Evolutionary conservation across 2,329 filamentous ascomycete genomes (phyloP), one percentile per base, ranked within the genome.

Genomic region (Aspergillus ruber): DNA sequence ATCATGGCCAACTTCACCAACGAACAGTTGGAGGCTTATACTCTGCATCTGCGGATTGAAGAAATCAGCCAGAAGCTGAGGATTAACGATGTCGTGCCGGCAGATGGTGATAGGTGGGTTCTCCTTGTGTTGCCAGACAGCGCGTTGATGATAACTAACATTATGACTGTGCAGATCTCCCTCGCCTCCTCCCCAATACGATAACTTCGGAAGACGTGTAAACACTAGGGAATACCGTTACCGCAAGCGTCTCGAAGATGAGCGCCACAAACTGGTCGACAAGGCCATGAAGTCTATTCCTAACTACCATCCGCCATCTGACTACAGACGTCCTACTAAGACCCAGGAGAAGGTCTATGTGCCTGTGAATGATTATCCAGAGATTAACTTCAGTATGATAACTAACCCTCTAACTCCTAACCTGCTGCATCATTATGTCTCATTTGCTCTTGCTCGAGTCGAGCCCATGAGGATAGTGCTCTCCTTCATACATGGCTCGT

Each of bases 361-460:
- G 72, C 93, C 93, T 71, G 93, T 98, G 78, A 98, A 98, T 83
- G 93, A 98, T 75, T 98, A 98, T 73, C 93, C 93, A 80, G 93
- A 98, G 75, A 97, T 98, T 85, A 98, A 98, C 86, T 98, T 98
- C 89, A 98, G 93, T 98, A 96, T 91, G 91, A 91, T 93, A 90
- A 85, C 90, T 95, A 95, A 95, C 89, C 90, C 89, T 90, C 83
- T 84, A 85, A 87, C 83, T 79, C 81, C 83, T 86, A 85, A 86
- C 73, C 36, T 39, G 17, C 36, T 20, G 20, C 10, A 12, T 21
- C 17, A 36, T 36, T 36, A 18, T 67, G 63, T 59, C 51, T 63
- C 59, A 61, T 68, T 65, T 70, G 65, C 56, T 55, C 61, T 64
- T 74, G 68, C 71, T 74, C 67, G 64, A 67, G 67, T 69, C 64